Base-by-base conservation (phyloP, 2,329 filamentous ascomycete genomes). In the Pseudogymnoascus sp. region DNA sequence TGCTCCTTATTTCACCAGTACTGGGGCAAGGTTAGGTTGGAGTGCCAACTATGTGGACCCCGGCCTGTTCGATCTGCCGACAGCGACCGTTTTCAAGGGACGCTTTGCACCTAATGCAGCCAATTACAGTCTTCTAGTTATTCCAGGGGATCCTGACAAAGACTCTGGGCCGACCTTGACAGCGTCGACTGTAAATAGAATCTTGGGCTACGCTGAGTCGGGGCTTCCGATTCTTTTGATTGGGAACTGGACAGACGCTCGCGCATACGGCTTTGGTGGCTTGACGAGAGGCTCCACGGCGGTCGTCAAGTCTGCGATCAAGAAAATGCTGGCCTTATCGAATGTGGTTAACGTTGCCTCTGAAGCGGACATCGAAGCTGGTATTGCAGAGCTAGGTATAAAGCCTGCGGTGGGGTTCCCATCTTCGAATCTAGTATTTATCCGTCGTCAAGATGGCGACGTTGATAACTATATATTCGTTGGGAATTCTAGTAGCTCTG, bases 401-500 rank as follows among this genome's bases (percentile, higher is more conserved):
- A 25, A 44, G 6, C 36, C 62, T 10, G 44, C 62, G 2, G 62
- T 51, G 3, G 29, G 38, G 17, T 44, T 27, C 5, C 41, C 21
- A 27, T 44, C 41, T 25, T 44, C 41, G 21, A 63, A 63, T 13
- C 33, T 63, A 6, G 39, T 63, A 2, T 61, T 51, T 27, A 38
- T 62, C 36, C 62, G 59, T 25, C 62, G 62, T 17, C 59, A 51
- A 41, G 62, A 62, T 62, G 48, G 59, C n/a, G 51, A 63, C 33
- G 60, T 62, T 17, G 36, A 63, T 29, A 10, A 44, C 10, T 63
- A 62, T 27, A 44, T 63, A 39, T 63, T 48, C 27, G 44, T 31
- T 39, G 61, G 48, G 6, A 63, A 63, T 21, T 62, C 59, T 2
- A 51, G 61, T 39, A 61, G 58, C 42, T 61, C 61, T 31, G 58